Evolutionary conservation across 2,329 filamentous ascomycete genomes (phyloP), one percentile per base, ranked within the genome.

Genomic region (Hypoxylon sp.): DNA sequence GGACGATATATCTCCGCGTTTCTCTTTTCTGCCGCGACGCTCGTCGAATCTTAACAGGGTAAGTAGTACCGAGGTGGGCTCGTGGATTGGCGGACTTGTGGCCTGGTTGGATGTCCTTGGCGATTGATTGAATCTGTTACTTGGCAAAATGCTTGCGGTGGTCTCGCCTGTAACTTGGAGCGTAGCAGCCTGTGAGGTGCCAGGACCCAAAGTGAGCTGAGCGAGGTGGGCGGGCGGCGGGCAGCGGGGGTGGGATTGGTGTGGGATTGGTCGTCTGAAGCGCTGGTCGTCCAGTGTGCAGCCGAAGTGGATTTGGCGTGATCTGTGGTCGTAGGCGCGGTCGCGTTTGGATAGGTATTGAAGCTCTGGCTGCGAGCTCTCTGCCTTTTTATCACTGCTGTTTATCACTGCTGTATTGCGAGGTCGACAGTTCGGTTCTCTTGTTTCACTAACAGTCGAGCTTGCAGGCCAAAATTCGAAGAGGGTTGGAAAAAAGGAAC

Each of bases 121-220:
- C 57, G 54, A 55, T 53, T 38, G 57, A 55, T 55, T 60, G 40
- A 49, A 53, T 33, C 49, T 47, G 46, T 18, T 29, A 17, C 24
- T 29, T 21, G 50, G 53, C 41, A 15, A 35, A 35, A 35, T 3
- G 15, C 6, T 50, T 47, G 24, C 35, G 50, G 35, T 23, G 26
- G 56, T 27, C 3, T 27, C 8, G 31, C 35, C 17, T 10, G n/a
- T 23, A 21, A 13, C 18, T 11, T 18, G 29, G 15, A n/a, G 15
- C 29, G 35, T 21, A 41, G 38, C 20, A 41, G 15, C 20, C 38
- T 41, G 20, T 21, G 48, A 45, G 43, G 24, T 31, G 27, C 33
- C 20, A 10, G 20, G 18, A 20, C 7, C 20, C 5, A n/a, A 6
- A n/a, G 13, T 17, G 31, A 40, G 9, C 18, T 40, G 37, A 40